A percentile compares a stretch with the other conserved stretches of the same genome.
phyloP scores from a whole-genome alignment of 495 filamentous ascomycete genomes.

The Sporormia fimetaria region DNA sequence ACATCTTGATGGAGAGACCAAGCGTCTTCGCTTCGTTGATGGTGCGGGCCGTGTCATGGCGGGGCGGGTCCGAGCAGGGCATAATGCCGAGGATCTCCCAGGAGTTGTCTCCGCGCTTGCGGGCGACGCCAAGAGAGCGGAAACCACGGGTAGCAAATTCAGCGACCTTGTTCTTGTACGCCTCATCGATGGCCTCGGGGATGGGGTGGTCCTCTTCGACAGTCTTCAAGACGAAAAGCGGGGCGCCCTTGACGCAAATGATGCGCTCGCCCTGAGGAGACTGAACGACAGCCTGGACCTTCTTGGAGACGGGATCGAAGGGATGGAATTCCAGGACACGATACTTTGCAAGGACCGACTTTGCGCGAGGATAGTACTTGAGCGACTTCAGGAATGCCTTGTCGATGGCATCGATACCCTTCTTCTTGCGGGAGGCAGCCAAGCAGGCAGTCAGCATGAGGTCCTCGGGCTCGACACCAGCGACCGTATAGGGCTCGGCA shows the following conservation, averaged over 20 bases:
- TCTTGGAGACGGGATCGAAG: constrained; percentile 92
- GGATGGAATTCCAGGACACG: constrained; percentile 70
- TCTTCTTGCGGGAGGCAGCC: constrained; percentile 85
- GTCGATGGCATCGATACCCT: constrained; percentile 90
- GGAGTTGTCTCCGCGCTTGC: constrained; percentile 59
- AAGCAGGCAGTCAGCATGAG: constrained; percentile 87
- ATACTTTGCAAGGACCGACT: constrained; percentile 62
- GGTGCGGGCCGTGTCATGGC: constrained; percentile 81
- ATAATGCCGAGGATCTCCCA: constrained; percentile 94
- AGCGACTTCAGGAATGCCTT: constrained; percentile 83
- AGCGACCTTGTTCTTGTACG: constrained; percentile 80
- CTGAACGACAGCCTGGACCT: constrained; percentile 74
- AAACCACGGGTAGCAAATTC: constrained; percentile 88
- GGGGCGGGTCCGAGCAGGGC: constrained; percentile 84
- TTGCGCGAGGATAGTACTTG: constrained; percentile 65
- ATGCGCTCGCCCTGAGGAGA: constrained; percentile 70
- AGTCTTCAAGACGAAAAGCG: constrained; percentile 69
- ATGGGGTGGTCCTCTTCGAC: constrained; percentile 72
- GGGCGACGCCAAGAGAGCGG: constrained; percentile 83
- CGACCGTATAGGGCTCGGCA: constrained; percentile 69
- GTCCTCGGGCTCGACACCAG: constrained; percentile 67
- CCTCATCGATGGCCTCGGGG: constrained; percentile 57
- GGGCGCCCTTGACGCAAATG: constrained; percentile 83
- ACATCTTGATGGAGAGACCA: constrained; percentile 88
- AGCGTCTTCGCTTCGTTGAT: constrained; percentile 80